Evolutionary conservation across 768 basidiomycete species (phyloP), one percentile per base, ranked within the genome.

Genomic region (Ramaria sp.): DNA sequence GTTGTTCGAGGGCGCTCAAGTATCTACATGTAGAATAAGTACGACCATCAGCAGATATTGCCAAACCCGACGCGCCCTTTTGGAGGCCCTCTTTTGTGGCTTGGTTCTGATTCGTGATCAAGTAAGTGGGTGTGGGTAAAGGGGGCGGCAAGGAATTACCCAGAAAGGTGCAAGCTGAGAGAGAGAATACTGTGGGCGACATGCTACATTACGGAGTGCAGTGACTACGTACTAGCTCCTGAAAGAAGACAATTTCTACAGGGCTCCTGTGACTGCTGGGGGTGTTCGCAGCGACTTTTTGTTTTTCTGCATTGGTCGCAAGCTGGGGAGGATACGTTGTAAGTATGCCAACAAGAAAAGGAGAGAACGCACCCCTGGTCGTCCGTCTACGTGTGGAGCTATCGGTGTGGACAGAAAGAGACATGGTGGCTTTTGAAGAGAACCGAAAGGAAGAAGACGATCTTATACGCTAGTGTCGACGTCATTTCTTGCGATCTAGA

Each of bases 1-100:
- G 63, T 19, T 65, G 64, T 62, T 72, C 71, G 57, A 72, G 64
- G 19, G 69, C 71, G 55, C 69, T 51, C 22, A 58, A 50, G 43
- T 58, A 58, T 22, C 57, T 58, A 10, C 34, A 13, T 10, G 34
- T 13, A 19, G 10, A 2, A 9, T 24, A 4, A 27, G 37, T 20
- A 20, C 56, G 10, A 10, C 13, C 20, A 53, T 22, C 12, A 19
- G 15, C 11, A 17, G 53, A 13, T 39, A n/a, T 41, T 22, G 47
- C 6, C 3, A 30, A 33, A 31, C 3, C 1, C 66, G 51, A 70
- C 68, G 56, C 70, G 71, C n/a, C 71, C 70, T 49, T 63, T 65
- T 50, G 64, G 61, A 11, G 62, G 61, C 34, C 67, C 67, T 30
- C 66, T 48, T 31, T 38, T 46, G 48, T 43, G 45, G 33, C 45